Conservation (phyloP, 164 flowering plant genomes). For the Santalum album region DNA sequence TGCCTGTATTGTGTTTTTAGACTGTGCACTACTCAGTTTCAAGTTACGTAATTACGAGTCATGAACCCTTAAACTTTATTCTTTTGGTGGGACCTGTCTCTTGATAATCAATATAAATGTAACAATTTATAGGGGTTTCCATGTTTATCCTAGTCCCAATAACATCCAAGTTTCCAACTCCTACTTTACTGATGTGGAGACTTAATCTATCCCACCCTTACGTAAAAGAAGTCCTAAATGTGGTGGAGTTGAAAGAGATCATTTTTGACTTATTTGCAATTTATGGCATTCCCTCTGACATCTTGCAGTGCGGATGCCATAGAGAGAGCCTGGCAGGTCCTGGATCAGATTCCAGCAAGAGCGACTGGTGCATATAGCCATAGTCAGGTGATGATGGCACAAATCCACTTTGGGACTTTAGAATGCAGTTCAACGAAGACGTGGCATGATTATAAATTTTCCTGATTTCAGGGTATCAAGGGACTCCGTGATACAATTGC, state of each 20-base stretch:
- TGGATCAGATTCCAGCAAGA: slow-evolving; percentile 92
- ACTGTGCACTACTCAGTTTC: too few relatives aligned
- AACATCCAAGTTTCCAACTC: not conserved
- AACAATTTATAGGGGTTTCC: not conserved
- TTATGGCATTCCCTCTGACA: not conserved
- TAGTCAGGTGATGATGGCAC: slow-evolving; percentile 59
- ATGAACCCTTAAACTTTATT: too few relatives aligned
- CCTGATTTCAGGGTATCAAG: slow-evolving; percentile 62
- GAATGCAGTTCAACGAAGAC: not conserved
- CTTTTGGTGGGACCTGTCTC: too few relatives aligned
- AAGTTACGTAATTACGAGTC: too few relatives aligned
- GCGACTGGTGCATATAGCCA: slow-evolving; percentile 99
- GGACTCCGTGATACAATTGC: slow-evolving; percentile 91
- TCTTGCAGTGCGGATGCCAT: slow-evolving; percentile 77
- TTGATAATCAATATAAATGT: not conserved
- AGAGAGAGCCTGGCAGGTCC: slow-evolving; percentile 77
- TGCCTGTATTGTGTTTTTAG: too few relatives aligned
- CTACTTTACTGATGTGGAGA: too few relatives aligned
- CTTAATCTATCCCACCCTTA: too few relatives aligned
- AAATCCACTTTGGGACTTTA: not conserved
- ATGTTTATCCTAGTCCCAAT: not conserved
- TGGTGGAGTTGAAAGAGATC: not conserved
- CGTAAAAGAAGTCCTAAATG: not conserved
- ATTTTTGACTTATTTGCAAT: not conserved
- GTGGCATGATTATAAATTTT: not conserved